Evolutionary conservation across 1,284 basidiomycete species (phyloP).

Genomic region (Fomitopsis palustris): DNA sequence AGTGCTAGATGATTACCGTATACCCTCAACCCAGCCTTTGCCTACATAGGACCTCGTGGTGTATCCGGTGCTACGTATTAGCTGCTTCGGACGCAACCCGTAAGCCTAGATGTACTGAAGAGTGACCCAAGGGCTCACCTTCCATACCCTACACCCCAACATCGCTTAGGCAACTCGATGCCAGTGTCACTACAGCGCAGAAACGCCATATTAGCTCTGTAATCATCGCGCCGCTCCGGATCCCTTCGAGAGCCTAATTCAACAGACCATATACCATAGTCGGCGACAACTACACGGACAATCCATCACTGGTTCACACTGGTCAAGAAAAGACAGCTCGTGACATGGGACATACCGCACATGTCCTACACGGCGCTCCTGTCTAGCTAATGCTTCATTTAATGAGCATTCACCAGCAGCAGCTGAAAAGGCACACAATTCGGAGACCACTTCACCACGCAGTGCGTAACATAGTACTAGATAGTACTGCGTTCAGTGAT

Average conservation of each 20-base stretch:
- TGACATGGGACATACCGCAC: not conserved
- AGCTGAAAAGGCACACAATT: too few species aligned
- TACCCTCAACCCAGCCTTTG: not conserved
- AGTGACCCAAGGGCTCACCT: not conserved
- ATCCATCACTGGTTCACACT: too few species aligned
- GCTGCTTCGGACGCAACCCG: not conserved
- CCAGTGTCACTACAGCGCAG: too few species aligned
- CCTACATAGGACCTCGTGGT: not conserved
- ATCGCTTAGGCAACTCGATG: not conserved
- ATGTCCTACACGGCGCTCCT: not conserved
- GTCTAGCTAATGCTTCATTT: too few species aligned
- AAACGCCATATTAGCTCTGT: too few species aligned
- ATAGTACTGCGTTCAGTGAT: constrained; percentile 16
- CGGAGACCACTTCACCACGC: not conserved
- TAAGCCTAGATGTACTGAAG: not conserved
- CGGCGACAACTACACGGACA: too few species aligned
- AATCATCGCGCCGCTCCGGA: too few species aligned
- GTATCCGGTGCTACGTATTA: not conserved
- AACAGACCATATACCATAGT: too few species aligned
- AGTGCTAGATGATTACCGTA: not conserved
- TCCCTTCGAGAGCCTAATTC: too few species aligned
- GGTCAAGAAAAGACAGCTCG: too few species aligned
- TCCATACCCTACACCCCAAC: not conserved
- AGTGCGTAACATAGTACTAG: constrained; percentile 12
- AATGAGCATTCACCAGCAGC: too few species aligned